Conservation (phyloP, 1,284 basidiomycete species). For the Naganishia cerealis region DNA sequence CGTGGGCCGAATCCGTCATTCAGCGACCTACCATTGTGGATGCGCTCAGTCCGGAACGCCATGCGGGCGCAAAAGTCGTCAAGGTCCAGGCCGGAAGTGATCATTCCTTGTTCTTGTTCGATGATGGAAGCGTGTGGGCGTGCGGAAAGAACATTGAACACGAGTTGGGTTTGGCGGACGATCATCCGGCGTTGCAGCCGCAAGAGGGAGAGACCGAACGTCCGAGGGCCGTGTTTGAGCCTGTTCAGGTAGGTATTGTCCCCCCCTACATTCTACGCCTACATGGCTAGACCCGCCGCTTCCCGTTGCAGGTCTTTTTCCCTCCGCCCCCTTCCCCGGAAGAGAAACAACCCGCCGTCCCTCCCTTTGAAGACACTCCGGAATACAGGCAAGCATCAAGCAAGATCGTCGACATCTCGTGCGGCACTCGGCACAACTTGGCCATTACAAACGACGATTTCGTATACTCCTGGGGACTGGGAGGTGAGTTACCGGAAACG, state of each 20-base stretch:
- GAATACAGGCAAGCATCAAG: slow-evolving; percentile 68
- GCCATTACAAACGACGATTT: slow-evolving; percentile 75
- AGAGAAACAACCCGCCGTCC: slow-evolving; percentile 54
- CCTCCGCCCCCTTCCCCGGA: slow-evolving; percentile 58
- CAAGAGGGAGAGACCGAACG: slow-evolving; percentile 46
- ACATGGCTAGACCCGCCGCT: not conserved
- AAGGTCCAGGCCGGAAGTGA: slow-evolving; percentile 66
- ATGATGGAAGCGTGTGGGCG: slow-evolving; percentile 77
- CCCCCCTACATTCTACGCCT: not conserved
- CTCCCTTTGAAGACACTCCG: slow-evolving; percentile 52
- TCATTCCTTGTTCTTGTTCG: slow-evolving; percentile 82
- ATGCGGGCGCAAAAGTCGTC: slow-evolving; percentile 68
- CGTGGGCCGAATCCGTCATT: slow-evolving; percentile 58
- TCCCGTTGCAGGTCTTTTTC: slow-evolving; percentile 60
- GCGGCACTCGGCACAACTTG: slow-evolving; percentile 77
- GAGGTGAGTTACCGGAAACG: slow-evolving; percentile 55
- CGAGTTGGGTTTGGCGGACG: slow-evolving; percentile 71
- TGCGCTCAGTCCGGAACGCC: slow-evolving; percentile 65
- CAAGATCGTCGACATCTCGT: slow-evolving; percentile 57
- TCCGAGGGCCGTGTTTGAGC: slow-evolving; percentile 59
- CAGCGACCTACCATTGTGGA: slow-evolving; percentile 69
- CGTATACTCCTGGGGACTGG: slow-evolving; percentile 82
- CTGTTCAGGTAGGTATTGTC: slow-evolving; percentile 47
- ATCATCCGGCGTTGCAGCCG: slow-evolving; percentile 56
- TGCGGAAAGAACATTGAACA: slow-evolving; percentile 75